Conservation (phyloP, 805 yeast genomes). For the Middelhovenomyces tepae region DNA sequence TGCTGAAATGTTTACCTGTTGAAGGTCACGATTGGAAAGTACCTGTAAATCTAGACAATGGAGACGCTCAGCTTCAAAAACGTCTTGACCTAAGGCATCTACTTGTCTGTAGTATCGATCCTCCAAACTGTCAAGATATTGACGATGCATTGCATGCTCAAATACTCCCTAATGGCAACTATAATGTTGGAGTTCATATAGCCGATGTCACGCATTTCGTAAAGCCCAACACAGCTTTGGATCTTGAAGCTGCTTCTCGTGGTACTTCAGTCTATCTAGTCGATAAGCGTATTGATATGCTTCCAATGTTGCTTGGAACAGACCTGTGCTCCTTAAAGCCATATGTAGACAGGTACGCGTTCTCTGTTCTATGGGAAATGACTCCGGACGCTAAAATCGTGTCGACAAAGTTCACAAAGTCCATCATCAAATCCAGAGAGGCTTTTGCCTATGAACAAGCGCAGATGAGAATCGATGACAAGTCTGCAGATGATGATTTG, state of each 20-base stretch:
- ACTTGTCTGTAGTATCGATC: conserved; percentile 91
- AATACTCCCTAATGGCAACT: conserved; percentile 80
- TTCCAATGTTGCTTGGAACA: conserved; percentile 91
- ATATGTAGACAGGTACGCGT: conserved; percentile 90
- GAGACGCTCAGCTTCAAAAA: conserved; percentile 32
- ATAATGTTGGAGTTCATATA: conserved; percentile 96
- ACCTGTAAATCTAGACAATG: conserved; percentile 46
- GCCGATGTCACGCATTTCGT: conserved; percentile 99
- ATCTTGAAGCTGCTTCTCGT: conserved; percentile 92
- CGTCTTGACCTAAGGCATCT: conserved; percentile 84
- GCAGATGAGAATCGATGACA: conserved; percentile 82
- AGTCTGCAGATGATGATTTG: conserved; percentile 64
- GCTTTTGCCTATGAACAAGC: conserved; percentile 95
- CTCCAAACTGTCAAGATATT: conserved; percentile 96
- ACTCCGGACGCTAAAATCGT: conserved; percentile 81
- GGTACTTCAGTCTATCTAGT: conserved; percentile 97
- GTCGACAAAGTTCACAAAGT: conserved; percentile 69
- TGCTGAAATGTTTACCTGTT: conserved; percentile 79
- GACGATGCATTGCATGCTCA: conserved; percentile 96
- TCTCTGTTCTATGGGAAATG: conserved; percentile 92
- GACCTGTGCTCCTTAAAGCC: conserved; percentile 93
- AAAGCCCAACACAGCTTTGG: conserved; percentile 83
- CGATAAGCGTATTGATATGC: conserved; percentile 97
- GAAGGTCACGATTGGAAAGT: conserved; percentile 95
- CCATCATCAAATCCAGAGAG: conserved; percentile 82